Conservation (phyloP, 768 basidiomycete species). For the Leccinum fibrillosum region DNA sequence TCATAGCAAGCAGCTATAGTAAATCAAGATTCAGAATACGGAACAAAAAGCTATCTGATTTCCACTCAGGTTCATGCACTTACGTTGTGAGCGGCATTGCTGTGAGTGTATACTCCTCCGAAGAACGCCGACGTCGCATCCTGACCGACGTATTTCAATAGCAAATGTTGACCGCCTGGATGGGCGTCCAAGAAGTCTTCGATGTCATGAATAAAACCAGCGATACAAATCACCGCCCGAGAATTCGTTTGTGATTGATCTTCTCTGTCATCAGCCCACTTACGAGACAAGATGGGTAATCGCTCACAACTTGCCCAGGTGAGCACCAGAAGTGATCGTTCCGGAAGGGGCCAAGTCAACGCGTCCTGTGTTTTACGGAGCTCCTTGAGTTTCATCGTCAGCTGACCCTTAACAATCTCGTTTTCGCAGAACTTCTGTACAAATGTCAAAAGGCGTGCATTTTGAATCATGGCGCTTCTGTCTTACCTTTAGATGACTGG, state of each 20-base stretch:
- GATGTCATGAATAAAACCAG: slow-evolving; percentile 1
- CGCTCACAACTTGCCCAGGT: slow-evolving; percentile 1
- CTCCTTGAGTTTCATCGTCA: slow-evolving; percentile 2
- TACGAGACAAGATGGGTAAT: background rate
- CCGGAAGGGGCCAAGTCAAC: background rate
- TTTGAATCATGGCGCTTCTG: background rate
- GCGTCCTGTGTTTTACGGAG: slow-evolving; percentile 2
- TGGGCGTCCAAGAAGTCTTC: background rate
- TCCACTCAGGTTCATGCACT: background rate
- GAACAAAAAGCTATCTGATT: background rate
- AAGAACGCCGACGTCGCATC: slow-evolving; percentile 6
- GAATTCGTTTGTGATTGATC: background rate
- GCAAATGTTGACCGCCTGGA: background rate
- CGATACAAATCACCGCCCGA: background rate
- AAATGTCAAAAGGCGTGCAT: background rate
- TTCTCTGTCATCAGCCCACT: background rate
- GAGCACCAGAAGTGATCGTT: background rate
- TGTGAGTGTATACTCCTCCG: slow-evolving; percentile 3
- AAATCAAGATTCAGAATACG: background rate
- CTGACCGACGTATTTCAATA: slow-evolving; percentile 1
- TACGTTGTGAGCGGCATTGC: slow-evolving; percentile 2
- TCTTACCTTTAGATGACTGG: slow-evolving; percentile 3
- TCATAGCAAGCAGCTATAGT: slow-evolving; percentile 3
- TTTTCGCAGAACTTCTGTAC: slow-evolving; percentile 2
- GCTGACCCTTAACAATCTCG: background rate